These are phyloP conservation scores for Botrytis squamosa DNA, from an alignment of 2,329 filamentous ascomycete species.

Conservation along the genomic window DNA sequence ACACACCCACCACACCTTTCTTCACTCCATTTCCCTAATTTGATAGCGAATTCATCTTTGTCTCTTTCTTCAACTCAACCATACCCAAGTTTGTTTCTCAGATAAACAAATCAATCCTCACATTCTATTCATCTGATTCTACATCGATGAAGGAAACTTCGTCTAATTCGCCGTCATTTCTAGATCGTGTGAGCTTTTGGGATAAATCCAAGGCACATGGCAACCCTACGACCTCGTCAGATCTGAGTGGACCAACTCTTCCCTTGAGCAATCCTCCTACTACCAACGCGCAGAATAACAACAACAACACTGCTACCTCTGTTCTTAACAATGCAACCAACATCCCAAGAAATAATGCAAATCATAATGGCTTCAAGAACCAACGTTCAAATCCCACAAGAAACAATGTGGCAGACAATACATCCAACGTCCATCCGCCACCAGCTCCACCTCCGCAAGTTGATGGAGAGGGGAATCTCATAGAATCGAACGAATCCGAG, in stretches of 20 bases:
- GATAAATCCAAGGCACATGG: slow-evolving; percentile 56
- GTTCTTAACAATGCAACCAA: slow-evolving; percentile 28
- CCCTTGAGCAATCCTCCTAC: slow-evolving; percentile 42
- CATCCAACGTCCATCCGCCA: slow-evolving; percentile 41
- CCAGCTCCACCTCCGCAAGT: slow-evolving; percentile 49
- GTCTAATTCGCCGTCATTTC: slow-evolving; percentile 49
- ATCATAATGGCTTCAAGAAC: slow-evolving; percentile 31
- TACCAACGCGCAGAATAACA: slow-evolving; percentile 30
- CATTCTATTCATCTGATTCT: slow-evolving; percentile 21
- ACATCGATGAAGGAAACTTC: slow-evolving; percentile 62
- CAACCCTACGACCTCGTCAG: slow-evolving; percentile 43
- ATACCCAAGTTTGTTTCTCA: background rate
- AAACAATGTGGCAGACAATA: slow-evolving; percentile 40
- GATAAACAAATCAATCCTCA: background rate
- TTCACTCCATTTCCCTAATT: background rate
- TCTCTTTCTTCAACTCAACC: background rate
- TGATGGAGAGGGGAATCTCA: slow-evolving; percentile 57
- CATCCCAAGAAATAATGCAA: slow-evolving; percentile 31
- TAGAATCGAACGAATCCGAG: slow-evolving; percentile 42
- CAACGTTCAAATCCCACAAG: slow-evolving; percentile 35
- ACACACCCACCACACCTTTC: background rate
- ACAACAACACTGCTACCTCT: slow-evolving; percentile 24
- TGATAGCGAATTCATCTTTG: background rate
- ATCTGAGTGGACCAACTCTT: slow-evolving; percentile 40
- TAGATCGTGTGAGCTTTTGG: slow-evolving; percentile 58